phyloP scores from a whole-genome alignment of 371 early-diverging fungal genomes.

The Mucor sp. region DNA sequence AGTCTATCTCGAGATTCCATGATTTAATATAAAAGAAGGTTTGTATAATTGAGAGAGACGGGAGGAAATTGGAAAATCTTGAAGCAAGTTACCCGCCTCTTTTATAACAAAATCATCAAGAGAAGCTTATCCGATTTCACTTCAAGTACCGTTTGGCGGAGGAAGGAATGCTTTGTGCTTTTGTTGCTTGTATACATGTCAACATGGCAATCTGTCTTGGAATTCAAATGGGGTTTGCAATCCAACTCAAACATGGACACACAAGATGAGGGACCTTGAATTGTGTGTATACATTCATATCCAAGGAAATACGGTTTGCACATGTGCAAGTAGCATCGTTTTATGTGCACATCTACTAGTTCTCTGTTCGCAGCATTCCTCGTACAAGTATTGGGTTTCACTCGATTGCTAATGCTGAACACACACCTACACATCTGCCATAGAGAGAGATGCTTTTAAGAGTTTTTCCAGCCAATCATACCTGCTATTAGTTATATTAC shows the following conservation, averaged over 20 bases:
- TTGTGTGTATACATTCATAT: not conserved
- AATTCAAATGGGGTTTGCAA: not conserved
- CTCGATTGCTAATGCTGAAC: not conserved
- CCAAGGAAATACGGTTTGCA: not conserved
- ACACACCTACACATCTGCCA: not conserved
- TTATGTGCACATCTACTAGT: not conserved
- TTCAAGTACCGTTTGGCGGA: not conserved
- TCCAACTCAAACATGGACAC: not conserved
- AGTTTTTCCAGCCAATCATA: not conserved
- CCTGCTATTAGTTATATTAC: not conserved
- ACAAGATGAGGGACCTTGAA: not conserved
- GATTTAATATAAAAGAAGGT: not conserved
- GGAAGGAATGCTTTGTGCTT: not conserved
- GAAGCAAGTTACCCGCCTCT: not conserved
- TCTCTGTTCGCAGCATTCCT: not conserved
- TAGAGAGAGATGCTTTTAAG: not conserved
- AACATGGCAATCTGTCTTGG: not conserved
- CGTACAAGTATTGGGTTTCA: not conserved
- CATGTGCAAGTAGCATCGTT: not conserved
- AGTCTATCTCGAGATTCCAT: conserved; percentile 26
- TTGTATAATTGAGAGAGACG: not conserved
- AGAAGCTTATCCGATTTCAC: not conserved
- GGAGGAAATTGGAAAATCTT: not conserved
- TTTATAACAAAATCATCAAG: not conserved
- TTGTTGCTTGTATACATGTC: not conserved